Conservation (phyloP, 495 filamentous ascomycete genomes). For the Penicillium bovifimosum region DNA sequence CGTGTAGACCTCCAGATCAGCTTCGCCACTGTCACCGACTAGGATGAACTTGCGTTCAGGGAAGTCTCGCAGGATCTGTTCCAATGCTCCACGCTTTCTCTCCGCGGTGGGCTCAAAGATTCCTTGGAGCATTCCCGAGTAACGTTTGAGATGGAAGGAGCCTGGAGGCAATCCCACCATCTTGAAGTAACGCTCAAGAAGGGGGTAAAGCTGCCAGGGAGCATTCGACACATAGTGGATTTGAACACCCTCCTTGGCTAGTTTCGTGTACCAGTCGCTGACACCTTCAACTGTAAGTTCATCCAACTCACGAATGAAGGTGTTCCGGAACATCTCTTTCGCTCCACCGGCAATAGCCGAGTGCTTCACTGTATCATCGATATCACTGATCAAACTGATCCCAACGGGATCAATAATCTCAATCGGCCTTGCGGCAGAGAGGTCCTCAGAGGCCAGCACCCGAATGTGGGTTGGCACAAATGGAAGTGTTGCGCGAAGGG, state of each 20-base stretch:
- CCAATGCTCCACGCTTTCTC: conserved; percentile 80
- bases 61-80: conserved; percentile 83
- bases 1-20: conserved; percentile 94
- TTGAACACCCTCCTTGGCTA: conserved; percentile 73
- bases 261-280: conserved; percentile 74
- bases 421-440: conserved; percentile 73
- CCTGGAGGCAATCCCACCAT: conserved; percentile 75
- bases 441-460: conserved; percentile 76
- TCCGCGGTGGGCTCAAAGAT: conserved; percentile 98
- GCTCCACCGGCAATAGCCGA: conserved; percentile 83
- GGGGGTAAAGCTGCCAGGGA: conserved; percentile 91
- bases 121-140: conserved; percentile 90
- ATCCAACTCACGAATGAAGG: conserved; percentile 77
- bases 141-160: conserved; percentile 92
- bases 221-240: conserved; percentile 92
- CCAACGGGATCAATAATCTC: conserved; percentile 71
- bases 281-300: conserved; percentile 84
- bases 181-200: conserved; percentile 77
- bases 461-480: conserved; percentile 88
- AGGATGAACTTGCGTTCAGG: conserved; percentile 85
- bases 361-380: conserved; percentile 97
- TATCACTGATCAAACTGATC: conserved; percentile 91
- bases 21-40: conserved; percentile 92
- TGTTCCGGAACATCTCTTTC: conserved; percentile 91
- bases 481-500: conserved; percentile 65